Conservation (phyloP, 345 rosid genomes). For the Euphorbia pulcherrima region DNA sequence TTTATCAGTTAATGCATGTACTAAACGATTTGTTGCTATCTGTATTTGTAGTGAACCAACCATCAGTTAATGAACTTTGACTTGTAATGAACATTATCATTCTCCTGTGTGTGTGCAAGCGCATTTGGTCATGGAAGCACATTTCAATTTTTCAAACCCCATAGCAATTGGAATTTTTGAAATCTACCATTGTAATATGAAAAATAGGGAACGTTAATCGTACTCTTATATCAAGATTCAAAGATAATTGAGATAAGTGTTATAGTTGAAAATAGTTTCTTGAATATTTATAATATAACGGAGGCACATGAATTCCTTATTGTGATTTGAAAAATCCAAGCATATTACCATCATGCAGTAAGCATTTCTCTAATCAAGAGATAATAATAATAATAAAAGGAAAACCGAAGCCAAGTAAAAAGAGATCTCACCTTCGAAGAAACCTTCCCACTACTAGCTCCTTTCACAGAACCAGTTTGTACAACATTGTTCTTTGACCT, state of each 20-base stretch:
- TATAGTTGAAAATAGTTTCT: not conserved
- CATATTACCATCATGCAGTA: not conserved
- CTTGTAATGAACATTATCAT: not conserved
- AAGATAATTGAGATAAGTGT: not conserved
- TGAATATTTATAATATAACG: not conserved
- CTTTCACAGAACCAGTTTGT: slow-evolving; percentile 61
- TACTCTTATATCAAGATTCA: not conserved
- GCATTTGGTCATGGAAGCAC: no score
- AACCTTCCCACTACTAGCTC: slow-evolving; percentile 60
- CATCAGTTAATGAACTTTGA: not conserved
- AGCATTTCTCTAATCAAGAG: not conserved
- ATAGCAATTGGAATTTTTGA: not conserved
- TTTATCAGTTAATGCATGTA: not conserved
- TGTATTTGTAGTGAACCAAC: not conserved
- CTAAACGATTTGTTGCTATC: not conserved
- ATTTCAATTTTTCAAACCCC: not conserved
- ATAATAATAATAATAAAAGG: not conserved
- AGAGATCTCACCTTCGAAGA: slow-evolving; percentile 70
- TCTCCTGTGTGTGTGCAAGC: not conserved
- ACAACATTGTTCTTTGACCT: slow-evolving; percentile 69
- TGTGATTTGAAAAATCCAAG: not conserved
- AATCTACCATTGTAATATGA: not conserved
- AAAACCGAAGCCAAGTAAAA: not conserved
- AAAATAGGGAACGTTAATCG: not conserved
- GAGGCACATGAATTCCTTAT: not conserved